Percentiles rank a stretch among this genome's conserved stretches.
Conservation (phyloP, 441 rosid genomes). For the Adansonia grandidieri region DNA sequence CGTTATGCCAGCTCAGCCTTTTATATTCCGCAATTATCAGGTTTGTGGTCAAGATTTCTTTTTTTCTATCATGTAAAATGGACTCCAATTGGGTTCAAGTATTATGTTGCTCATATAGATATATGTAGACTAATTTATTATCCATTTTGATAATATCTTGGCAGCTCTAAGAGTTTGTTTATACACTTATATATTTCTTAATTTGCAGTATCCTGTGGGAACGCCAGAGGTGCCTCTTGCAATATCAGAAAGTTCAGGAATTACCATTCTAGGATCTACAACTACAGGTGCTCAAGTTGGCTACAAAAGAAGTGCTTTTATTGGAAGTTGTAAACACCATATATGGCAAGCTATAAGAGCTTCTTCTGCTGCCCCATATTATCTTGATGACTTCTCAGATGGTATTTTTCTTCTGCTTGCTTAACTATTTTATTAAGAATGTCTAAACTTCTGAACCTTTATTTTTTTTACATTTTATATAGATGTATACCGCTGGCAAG, state of each 20-base stretch:
- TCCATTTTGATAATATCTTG: constrained; percentile 16
- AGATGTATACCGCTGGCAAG: constrained; percentile 97
- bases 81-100: constrained; percentile 22
- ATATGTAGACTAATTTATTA: constrained; percentile 2
- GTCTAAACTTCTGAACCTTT: constrained; percentile 11
- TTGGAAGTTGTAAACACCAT: constrained; percentile 94
- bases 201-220: constrained; percentile 85
- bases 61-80: constrained; percentile 21
- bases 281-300: constrained; percentile 83
- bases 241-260: constrained; percentile 77
- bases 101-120: constrained; percentile 3
- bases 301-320: constrained; percentile 86
- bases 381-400: constrained; percentile 95
- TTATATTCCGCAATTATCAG: constrained; percentile 96
- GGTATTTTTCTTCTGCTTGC: constrained; percentile 51
- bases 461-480: constrained; percentile 20
- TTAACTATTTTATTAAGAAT: constrained; percentile 19
- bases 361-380: constrained; percentile 98
- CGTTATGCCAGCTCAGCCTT: constrained; percentile 94
- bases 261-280: constrained; percentile 62
- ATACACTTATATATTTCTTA: constrained; percentile 28
- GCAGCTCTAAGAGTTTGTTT: background rate
- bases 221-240: constrained; percentile 84
- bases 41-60: constrained; percentile 40
- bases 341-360: constrained; percentile 99